Conservation (phyloP, 306 rosid genomes). For the Pyrus betulifolia region DNA sequence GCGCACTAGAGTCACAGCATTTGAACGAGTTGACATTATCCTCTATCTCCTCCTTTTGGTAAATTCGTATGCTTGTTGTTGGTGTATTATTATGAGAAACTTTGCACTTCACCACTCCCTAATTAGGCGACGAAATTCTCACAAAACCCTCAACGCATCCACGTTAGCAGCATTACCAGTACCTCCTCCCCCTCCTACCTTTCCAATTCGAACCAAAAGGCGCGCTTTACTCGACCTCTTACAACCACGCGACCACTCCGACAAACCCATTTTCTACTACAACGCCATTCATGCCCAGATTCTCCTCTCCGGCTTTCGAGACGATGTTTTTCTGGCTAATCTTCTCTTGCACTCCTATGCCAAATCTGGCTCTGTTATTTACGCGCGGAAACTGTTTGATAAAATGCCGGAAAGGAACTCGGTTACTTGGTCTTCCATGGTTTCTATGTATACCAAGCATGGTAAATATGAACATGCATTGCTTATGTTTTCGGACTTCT, state of each 20-base stretch:
- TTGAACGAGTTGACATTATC: no score
- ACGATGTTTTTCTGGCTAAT: slow-evolving; percentile 57
- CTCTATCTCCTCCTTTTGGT: no score
- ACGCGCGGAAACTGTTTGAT: slow-evolving; percentile 65
- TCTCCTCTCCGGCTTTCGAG: slow-evolving; percentile 47
- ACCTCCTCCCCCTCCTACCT: not conserved
- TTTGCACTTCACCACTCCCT: no score
- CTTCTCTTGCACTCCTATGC: slow-evolving; percentile 41
- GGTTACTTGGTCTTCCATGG: slow-evolving; percentile 69
- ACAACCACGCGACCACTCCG: slow-evolving; percentile 23
- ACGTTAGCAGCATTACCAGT: not conserved
- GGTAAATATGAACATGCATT: slow-evolving; percentile 41
- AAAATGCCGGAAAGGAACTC: slow-evolving; percentile 54
- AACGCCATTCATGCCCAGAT: slow-evolving; percentile 52
- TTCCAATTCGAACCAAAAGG: slow-evolving; percentile 26
- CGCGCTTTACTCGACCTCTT: slow-evolving; percentile 47
- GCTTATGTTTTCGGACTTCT: slow-evolving; percentile 37
- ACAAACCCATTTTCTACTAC: slow-evolving; percentile 14
- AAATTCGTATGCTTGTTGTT: no score
- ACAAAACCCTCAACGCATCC: slow-evolving; percentile 20
- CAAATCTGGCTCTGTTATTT: slow-evolving; percentile 18
- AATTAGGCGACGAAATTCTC: not conserved
- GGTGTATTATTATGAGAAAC: no score
- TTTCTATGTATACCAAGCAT: slow-evolving; percentile 68
- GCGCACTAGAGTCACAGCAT: no score